Evolutionary conservation across 768 basidiomycete genomes (phyloP).

Genomic region (Lactifluus echinatus): DNA sequence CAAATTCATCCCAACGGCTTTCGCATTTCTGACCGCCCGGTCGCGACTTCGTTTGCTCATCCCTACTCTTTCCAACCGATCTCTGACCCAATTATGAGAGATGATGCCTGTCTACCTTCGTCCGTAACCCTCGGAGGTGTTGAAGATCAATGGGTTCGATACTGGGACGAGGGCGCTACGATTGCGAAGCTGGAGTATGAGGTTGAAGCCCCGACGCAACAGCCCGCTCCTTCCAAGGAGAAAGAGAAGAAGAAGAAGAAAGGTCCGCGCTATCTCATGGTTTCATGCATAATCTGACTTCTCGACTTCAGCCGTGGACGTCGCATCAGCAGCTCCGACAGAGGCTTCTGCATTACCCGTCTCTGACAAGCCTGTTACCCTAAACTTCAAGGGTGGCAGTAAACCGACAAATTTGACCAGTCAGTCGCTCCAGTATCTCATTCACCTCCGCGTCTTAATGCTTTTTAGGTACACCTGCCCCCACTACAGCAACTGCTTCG

Average conservation of each 20-base stretch:
- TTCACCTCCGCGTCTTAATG: background rate
- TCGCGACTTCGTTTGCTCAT: constrained; percentile 90
- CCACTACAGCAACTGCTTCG: constrained; percentile 34
- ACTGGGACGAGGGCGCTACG: constrained; percentile 87
- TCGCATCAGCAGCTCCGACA: constrained; percentile 5
- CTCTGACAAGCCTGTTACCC: constrained; percentile 72
- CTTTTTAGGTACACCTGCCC: constrained; percentile 5
- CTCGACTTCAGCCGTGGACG: background rate
- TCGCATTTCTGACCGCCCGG: constrained; percentile 79
- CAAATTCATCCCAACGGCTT: constrained; percentile 89
- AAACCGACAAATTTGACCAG: constrained; percentile 18
- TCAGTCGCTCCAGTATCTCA: constrained; percentile 20
- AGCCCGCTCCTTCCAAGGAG: constrained; percentile 35
- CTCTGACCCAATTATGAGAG: constrained; percentile 61
- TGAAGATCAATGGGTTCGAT: constrained; percentile 69
- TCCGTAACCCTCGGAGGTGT: constrained; percentile 61
- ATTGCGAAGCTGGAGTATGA: constrained; percentile 71
- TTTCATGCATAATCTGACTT: background rate
- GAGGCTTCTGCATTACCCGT: constrained; percentile 64
- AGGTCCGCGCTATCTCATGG: constrained; percentile 29
- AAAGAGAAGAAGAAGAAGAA: constrained; percentile 59
- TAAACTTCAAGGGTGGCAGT: constrained; percentile 46
- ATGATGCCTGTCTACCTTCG: constrained; percentile 67
- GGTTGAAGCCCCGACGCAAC: constrained; percentile 50
- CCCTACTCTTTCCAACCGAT: constrained; percentile 83